phyloP scores from a whole-genome alignment of 495 filamentous ascomycete species.

The Ramalina intermedia region DNA sequence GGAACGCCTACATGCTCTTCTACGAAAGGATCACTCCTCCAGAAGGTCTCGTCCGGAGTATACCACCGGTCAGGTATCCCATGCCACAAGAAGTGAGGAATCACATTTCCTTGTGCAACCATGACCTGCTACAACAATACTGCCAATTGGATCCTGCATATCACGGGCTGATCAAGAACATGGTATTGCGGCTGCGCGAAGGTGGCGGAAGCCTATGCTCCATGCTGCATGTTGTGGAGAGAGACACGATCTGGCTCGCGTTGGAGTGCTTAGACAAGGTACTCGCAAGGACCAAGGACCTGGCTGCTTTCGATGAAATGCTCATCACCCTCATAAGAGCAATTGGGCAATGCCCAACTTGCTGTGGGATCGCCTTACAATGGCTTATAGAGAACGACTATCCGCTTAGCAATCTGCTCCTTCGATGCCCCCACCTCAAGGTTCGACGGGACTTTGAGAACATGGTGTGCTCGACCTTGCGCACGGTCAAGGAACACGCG shows the following conservation, averaged over 20 bases:
- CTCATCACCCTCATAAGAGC: slow-evolving; percentile 36
- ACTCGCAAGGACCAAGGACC: slow-evolving; percentile 58
- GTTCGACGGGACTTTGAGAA: slow-evolving; percentile 45
- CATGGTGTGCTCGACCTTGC: slow-evolving; percentile 41
- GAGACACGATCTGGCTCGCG: slow-evolving; percentile 46
- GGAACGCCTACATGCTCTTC: slow-evolving; percentile 95
- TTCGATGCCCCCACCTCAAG: slow-evolving; percentile 44
- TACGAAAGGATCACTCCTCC: slow-evolving; percentile 53
- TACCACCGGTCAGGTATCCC: slow-evolving; percentile 36
- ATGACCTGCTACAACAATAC: slow-evolving; percentile 56
- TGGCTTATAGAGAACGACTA: slow-evolving; percentile 46
- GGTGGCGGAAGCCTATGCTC: slow-evolving; percentile 31
- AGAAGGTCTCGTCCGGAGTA: neutral
- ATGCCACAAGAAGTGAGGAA: slow-evolving; percentile 41
- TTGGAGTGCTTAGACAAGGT: slow-evolving; percentile 68
- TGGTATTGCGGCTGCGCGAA: slow-evolving; percentile 36
- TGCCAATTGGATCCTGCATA: slow-evolving; percentile 69
- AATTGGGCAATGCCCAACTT: slow-evolving; percentile 38
- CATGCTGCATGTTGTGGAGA: slow-evolving; percentile 39
- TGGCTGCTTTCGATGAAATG: slow-evolving; percentile 44
- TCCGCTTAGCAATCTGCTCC: slow-evolving; percentile 48
- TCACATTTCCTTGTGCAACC: slow-evolving; percentile 58
- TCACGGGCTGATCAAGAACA: slow-evolving; percentile 44
- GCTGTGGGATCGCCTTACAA: slow-evolving; percentile 42
- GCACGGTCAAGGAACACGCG: slow-evolving; percentile 29